Evolutionary conservation across 2,329 filamentous ascomycete species (phyloP).

Genomic region (Penicillium sp.): DNA sequence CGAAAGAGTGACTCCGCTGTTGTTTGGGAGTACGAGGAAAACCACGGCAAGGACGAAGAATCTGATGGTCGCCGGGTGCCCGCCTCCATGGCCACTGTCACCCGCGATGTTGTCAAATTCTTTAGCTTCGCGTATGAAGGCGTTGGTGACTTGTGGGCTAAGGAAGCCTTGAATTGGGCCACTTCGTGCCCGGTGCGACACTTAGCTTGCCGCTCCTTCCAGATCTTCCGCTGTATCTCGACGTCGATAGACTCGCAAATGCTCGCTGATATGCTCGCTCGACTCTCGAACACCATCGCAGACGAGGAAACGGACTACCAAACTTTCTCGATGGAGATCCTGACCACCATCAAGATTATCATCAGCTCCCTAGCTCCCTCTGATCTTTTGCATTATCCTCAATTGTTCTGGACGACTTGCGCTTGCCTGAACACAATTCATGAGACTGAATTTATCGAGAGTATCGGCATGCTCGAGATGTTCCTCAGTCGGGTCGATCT

Average conservation of each 20-base stretch:
- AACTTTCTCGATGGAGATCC: conserved; percentile 95
- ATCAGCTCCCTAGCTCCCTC: conserved; percentile 80
- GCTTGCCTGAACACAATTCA: conserved; percentile 97
- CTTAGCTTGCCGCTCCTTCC: conserved; percentile 93
- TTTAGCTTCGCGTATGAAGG: conserved; percentile 83
- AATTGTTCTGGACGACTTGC: conserved; percentile 97
- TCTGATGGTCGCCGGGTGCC: conserved; percentile 79
- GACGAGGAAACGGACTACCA: conserved; percentile 94
- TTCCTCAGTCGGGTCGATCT: conserved; percentile 84
- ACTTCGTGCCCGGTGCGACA: conserved; percentile 95
- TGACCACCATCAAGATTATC: conserved; percentile 89
- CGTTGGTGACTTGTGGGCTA: conserved; percentile 88
- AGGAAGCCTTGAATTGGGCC: conserved; percentile 88
- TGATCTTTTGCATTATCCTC: conserved; percentile 84
- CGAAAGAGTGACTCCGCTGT: conserved; percentile 81
- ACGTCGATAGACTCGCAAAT: conserved; percentile 88
- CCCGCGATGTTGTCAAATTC: conserved; percentile 77
- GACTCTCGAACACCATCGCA: conserved; percentile 94
- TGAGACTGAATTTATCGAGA: conserved; percentile 90
- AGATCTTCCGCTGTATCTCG: conserved; percentile 92
- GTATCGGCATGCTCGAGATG: conserved; percentile 85
- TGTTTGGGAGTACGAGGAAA: conserved; percentile 93
- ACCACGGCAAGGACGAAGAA: conserved; percentile 73
- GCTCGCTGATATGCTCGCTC: conserved; percentile 94
- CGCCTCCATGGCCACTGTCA: conserved; percentile 80